These are phyloP conservation scores for Trichoderma sp. DNA, from an alignment of 2,329 filamentous ascomycete genomes.

Conservation along the genomic window DNA sequence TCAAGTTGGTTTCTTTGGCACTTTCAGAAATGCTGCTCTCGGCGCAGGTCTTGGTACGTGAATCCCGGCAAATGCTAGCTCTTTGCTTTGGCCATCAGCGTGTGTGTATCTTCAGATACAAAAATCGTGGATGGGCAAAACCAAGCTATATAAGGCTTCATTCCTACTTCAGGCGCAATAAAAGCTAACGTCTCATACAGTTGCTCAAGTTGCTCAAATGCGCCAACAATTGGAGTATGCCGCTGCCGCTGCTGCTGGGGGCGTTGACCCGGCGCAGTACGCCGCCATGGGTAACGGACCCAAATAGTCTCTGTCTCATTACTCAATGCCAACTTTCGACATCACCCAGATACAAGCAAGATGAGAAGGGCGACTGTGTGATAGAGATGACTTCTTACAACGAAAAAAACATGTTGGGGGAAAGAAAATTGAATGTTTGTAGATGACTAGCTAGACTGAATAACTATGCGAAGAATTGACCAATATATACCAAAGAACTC, in stretches of 20 bases:
- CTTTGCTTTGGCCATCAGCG: neutral
- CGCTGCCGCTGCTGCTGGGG: too few relatives aligned
- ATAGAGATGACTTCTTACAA: neutral
- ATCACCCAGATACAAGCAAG: too few relatives aligned
- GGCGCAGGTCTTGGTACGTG: neutral
- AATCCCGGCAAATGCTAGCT: neutral
- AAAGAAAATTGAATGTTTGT: neutral
- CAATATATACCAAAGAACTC: neutral
- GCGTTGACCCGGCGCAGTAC: neutral
- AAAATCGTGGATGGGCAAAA: too few relatives aligned
- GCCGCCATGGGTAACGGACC: neutral
- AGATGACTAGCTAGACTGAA: neutral
- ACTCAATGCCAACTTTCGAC: neutral
- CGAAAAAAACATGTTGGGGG: neutral
- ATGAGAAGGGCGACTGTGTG: neutral
- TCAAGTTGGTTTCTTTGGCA: slow-evolving; percentile 5
- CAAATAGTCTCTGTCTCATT: neutral
- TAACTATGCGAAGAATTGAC: neutral
- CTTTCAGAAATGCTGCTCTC: neutral
- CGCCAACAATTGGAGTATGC: neutral
- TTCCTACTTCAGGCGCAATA: too few relatives aligned
- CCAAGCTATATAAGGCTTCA: too few relatives aligned
- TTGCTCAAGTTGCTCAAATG: neutral
- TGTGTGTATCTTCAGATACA: too few relatives aligned
- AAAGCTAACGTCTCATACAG: neutral